Evolutionary conservation across 176 grass and related monocot species (phyloP), one percentile per base, ranked within the genome.

Genomic region (Areca catechu): DNA sequence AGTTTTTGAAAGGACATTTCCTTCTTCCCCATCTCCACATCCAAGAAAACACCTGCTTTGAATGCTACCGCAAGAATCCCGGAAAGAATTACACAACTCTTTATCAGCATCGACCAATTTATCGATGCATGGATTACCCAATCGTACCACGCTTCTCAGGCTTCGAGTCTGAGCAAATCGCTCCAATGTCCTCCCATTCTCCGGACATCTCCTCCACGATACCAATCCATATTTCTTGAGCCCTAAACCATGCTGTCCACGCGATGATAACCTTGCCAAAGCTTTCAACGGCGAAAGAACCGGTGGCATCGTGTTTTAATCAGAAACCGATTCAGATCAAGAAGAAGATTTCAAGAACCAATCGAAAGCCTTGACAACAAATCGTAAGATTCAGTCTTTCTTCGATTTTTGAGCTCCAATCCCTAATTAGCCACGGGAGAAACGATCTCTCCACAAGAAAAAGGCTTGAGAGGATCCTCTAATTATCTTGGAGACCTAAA

Each of bases 31-130:
- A 51, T 88, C 87, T 53, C 80, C 77, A 56, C 86, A 97, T 17
- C 93, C 93, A 55, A 97, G 84, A 75, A 97, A 97, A 30, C 62
- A 49, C 81, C 93, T 85, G 18, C 68, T 70, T 66, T 87, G 92
- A 47, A 54, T 23, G 74, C 55, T 25, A 19, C 68, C 34, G 0
- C 24, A 63, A 61, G 28, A 79, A 69, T 51, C 69, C 48, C 60
- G 74, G 16, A 66, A 51, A 27, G 54, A 5, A 47, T 18, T 48
- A 20, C 12, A 29, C 16, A 52, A 18, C 21, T 34, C 51, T 56
- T 54, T 55, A 25, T 12, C 27, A 20, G 70, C 48, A 71, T 50
- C 50, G 22, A 79, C 29, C 63, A 53, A 74, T 30, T 66, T 60
- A n/a, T 63, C 25, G 48, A 73, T 27, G 29, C 23, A 53, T 50